Conservation (phyloP, 73 alveolate genomes). For the Blepharisma stoltei region DNA sequence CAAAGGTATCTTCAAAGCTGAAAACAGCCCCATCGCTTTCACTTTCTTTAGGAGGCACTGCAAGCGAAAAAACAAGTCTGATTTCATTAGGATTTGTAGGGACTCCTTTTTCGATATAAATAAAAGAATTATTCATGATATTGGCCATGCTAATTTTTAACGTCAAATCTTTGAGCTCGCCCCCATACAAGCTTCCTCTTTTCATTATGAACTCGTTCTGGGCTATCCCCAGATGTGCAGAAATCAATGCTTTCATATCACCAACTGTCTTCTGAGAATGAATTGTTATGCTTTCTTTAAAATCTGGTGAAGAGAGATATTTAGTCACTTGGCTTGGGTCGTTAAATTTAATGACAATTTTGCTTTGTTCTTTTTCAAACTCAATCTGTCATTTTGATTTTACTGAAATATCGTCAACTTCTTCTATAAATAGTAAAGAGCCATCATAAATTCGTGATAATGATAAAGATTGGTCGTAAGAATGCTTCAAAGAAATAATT, state of each 20-base stretch:
- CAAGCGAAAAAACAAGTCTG: not conserved
- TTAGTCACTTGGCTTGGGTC: not conserved
- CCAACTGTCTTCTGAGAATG: slow-evolving; percentile 10
- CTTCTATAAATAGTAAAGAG: not conserved
- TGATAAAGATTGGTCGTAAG: not conserved
- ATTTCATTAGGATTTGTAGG: slow-evolving; percentile 23
- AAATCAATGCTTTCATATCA: not conserved
- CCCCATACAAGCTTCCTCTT: not conserved
- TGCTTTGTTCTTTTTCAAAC: slow-evolving; percentile 23
- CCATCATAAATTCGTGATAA: slow-evolving; percentile 13
- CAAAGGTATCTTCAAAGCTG: not conserved
- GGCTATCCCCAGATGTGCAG: not conserved
- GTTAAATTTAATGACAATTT: not conserved
- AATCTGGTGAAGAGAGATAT: not conserved
- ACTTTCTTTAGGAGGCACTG: not conserved
- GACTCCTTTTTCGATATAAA: not conserved
- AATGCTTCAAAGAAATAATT: not conserved
- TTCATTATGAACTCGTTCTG: slow-evolving; percentile 9
- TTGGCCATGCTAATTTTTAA: not conserved
- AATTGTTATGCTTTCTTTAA: not conserved
- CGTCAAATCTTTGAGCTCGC: slow-evolving; percentile 17
- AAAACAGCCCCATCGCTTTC: not conserved
- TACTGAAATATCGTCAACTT: not conserved
- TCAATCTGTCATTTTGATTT: not conserved
- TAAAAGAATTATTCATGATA: not conserved